Percentiles rank a stretch among this genome's conserved stretches.
Conservation (phyloP, 345 rosid genomes). For the Camelina hispida region DNA sequence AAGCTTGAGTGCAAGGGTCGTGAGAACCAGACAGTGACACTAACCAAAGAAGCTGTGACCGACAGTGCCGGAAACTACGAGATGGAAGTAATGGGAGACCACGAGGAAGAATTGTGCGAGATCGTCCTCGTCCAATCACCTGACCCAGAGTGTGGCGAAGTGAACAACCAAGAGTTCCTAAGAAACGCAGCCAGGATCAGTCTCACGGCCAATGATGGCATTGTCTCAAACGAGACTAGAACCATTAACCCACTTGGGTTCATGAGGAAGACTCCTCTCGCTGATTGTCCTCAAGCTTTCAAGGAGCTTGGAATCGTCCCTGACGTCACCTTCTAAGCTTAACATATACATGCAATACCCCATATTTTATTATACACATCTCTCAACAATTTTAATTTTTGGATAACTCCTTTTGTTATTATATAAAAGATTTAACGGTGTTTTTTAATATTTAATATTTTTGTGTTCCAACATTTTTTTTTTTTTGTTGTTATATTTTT, state of each 20-base stretch:
- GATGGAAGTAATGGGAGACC: constrained; percentile 61
- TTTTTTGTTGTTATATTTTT: background rate
- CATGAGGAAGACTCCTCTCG: constrained; percentile 53
- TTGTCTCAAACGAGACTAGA: constrained; percentile 48
- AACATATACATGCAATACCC: background rate
- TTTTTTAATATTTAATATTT: background rate
- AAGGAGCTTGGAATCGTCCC: constrained; percentile 62
- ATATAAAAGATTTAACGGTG: constrained; percentile 9
- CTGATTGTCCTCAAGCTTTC: constrained; percentile 55
- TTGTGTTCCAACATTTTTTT: constrained; percentile 8
- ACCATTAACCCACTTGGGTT: constrained; percentile 67
- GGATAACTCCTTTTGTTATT: background rate
- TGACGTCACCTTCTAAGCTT: constrained; percentile 36
- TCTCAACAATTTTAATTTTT: constrained; percentile 22
- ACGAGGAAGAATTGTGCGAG: constrained; percentile 74
- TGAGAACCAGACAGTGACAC: constrained; percentile 46
- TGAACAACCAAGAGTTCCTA: constrained; percentile 44
- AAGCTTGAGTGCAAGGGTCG: constrained; percentile 61
- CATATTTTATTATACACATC: background rate
- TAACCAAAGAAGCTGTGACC: constrained; percentile 50
- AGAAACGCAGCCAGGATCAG: constrained; percentile 55
- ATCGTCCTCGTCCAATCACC: constrained; percentile 51
- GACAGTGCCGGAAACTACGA: constrained; percentile 55
- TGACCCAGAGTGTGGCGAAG: constrained; percentile 54
- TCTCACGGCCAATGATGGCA: constrained; percentile 59